These are phyloP conservation scores for Dictyostelium purpureum DNA, from an alignment of 78 protist genomes.

Conservation along the genomic window DNA sequence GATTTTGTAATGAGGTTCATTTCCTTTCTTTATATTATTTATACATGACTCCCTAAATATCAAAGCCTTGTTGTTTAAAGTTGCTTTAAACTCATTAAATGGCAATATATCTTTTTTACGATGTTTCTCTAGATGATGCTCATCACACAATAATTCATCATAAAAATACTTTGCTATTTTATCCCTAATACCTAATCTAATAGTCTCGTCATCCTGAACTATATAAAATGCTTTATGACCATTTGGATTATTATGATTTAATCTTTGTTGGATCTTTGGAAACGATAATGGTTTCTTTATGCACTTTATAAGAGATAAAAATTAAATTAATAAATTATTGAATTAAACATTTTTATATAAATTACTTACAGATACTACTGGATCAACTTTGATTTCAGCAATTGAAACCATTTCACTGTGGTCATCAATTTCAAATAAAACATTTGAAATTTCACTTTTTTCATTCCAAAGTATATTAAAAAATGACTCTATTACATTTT, in stretches of 20 bases:
- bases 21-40: too few relatives aligned
- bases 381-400: not conserved
- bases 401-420: not conserved
- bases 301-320: too few relatives aligned
- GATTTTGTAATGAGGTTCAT: too few relatives aligned
- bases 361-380: not conserved
- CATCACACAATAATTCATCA: not conserved
- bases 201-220: not conserved
- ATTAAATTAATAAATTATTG: not conserved
- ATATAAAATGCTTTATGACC: not conserved
- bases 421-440: not conserved
- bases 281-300: not conserved
- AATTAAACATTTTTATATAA: not conserved
- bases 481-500: not conserved
- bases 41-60: too few relatives aligned
- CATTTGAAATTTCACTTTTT: not conserved
- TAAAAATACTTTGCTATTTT: not conserved
- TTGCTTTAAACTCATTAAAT: too few relatives aligned
- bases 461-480: slow-evolving; percentile 12
- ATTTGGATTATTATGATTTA: not conserved
- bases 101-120: not conserved
- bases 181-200: not conserved
- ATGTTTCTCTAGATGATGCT: not conserved
- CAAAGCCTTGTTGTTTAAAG: too few relatives aligned
- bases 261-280: not conserved